Evolutionary conservation across 1,284 basidiomycete genomes (phyloP), one percentile per base, ranked within the genome.

Genomic region (Exobasidium cylindrosporum): DNA sequence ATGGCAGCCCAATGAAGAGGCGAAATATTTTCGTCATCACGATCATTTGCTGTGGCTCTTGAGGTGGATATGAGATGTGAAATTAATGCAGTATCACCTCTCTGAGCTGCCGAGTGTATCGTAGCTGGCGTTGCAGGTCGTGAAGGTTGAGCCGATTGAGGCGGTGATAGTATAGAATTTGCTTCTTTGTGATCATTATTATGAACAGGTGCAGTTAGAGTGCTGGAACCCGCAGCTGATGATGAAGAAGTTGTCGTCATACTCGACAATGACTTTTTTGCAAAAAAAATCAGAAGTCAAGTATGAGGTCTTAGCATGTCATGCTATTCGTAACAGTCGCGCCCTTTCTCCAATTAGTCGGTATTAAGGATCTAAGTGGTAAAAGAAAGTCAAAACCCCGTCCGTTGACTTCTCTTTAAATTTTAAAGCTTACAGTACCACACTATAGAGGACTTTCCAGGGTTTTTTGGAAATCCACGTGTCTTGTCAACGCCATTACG

Each of bases 1-100:
- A 95, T 94, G 2, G 94, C 89, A 2, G 96, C 92, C 95, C 95
- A 98, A 79, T 98, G 95, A 3, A 98, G 84, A 0, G 95, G 89
- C 0, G 94, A 95, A 71, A 97, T 92, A 72, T 92, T 92, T 80
- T 96, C 90, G 24, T 86, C 83, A 81, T 98, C 95, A 52, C 89
- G 84, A 77, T 91, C 89, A 24, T 88, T 89, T 4, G 90, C 88
- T 23, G 84, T 85, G 3, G 90, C 88, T 45, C 84, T 82, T 2
- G 89, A 89, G 0, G 87, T 88, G 69, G 88, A 86, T 50, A 93
- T 84, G 58, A 96, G 84, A 28, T 85, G 81, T 3, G 86, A 84
- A 24, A 97, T 81, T 31, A 86, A 82, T 1, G 82, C 81, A 1
- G 91, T 83, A 73, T 97, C 92, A 32, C 94, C 94, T 54, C 90